Conservation (phyloP, 768 basidiomycete genomes). For the Amanita phalloides region DNA sequence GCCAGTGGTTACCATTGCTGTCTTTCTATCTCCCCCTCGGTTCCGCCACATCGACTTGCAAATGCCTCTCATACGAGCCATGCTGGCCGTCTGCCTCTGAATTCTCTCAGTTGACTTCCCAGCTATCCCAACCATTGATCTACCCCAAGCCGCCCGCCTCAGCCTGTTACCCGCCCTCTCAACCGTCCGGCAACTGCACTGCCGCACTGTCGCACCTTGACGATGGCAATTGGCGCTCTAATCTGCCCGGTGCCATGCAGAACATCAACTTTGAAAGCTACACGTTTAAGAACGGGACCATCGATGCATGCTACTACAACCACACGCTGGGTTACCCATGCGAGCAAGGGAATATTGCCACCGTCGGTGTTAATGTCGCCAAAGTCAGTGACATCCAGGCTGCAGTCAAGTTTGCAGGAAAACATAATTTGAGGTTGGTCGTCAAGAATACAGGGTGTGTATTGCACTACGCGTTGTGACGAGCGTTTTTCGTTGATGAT, state of each 20-base stretch:
- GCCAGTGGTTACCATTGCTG: not conserved
- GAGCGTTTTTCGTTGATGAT: conserved; percentile 4
- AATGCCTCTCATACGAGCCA: conserved; percentile 26
- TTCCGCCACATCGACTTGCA: conserved; percentile 12
- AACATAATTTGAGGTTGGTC: conserved; percentile 25
- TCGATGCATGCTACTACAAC: conserved; percentile 41
- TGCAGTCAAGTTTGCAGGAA: not conserved
- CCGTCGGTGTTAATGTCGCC: conserved; percentile 29
- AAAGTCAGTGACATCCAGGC: conserved; percentile 26
- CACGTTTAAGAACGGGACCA: conserved; percentile 32
- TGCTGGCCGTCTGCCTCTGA: conserved; percentile 32
- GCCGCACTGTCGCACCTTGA: conserved; percentile 15
- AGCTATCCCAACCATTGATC: conserved; percentile 34
- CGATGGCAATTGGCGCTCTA: conserved; percentile 29
- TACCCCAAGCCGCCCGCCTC: conserved; percentile 27
- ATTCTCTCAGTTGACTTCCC: conserved; percentile 20
- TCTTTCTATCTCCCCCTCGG: not conserved
- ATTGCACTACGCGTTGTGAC: not conserved
- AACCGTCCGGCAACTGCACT: conserved; percentile 27
- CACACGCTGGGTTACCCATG: conserved; percentile 28
- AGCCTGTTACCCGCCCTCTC: conserved; percentile 26
- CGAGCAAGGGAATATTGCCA: conserved; percentile 32
- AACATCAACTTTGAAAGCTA: conserved; percentile 18
- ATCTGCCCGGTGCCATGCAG: conserved; percentile 30
- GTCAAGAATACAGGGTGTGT: conserved; percentile 13